Evolutionary conservation across 306 rosid genomes (phyloP), one percentile per base, ranked within the genome.

Genomic region (Sicyos edulis): DNA sequence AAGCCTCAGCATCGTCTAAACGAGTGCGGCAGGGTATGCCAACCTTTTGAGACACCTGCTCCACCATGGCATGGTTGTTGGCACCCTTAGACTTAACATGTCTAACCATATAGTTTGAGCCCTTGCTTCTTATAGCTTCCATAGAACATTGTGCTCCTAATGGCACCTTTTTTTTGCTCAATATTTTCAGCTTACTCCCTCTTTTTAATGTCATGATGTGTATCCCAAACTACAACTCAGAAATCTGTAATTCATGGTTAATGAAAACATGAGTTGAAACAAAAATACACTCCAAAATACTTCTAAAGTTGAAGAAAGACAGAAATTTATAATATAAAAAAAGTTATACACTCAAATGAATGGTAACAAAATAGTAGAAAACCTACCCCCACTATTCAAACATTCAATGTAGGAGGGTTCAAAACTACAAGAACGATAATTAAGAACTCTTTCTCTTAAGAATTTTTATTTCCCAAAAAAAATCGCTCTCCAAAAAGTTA

Each of bases 111-210:
- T 78, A 90, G 71, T 77, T 42, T 76, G 82, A 89, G 72, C 89
- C 88, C 50, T 83, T 85, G 74, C 90, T 86, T 68, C 79, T 63
- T 24, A 90, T 82, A 42, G 86, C 86, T 90, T 87, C 88, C 19
- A 86, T 92, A 76, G 85, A 83, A 58, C 79, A 72, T 92, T 91
- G 91, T 73, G 91, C 78, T 79, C 96, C 96, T 24, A 88, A 88
- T 71, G 95, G 88, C 70, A 81, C 90, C 80, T 85, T 88, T 78
- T 79, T 89, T 84, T 85, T 89, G 84, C 84, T 82, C 70, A 88
- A 40, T 16, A 89, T 86, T 79, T 88, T 97, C 52, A 95, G 92
- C 77, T 83, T 86, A 76, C 91, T 61, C 76, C 89, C 96, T 78
- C 74, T 84, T 26, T 24, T 51, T 4, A 69, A 24, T 50, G 29